Percentiles rank a stretch among this genome's conserved stretches.
Conservation (phyloP, 2,329 filamentous ascomycete genomes). For the Drechslera avenae region DNA sequence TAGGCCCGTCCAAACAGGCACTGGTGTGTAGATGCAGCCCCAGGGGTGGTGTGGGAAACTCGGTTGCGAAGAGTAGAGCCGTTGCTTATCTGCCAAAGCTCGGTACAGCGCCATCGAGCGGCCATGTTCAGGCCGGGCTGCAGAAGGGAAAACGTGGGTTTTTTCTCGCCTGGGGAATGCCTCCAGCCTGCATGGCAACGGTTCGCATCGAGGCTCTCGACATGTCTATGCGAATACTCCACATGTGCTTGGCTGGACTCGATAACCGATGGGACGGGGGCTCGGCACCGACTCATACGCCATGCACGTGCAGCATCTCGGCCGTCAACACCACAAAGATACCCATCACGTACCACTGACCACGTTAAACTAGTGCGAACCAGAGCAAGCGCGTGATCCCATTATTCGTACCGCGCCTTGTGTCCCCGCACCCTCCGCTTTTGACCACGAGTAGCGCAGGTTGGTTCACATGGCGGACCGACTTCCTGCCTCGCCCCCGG, state of each 20-base stretch:
- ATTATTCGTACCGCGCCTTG: conserved; percentile 2
- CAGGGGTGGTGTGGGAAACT: too few relatives aligned
- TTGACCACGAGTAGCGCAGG: conserved; percentile 2
- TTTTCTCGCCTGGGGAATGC: neutral
- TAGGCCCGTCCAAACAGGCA: too few relatives aligned
- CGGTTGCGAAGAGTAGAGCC: too few relatives aligned
- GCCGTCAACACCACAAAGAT: conserved; percentile 11
- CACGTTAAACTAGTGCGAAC: conserved; percentile 7
- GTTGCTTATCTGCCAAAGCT: too few relatives aligned
- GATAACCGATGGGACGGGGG: neutral
- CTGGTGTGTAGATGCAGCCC: too few relatives aligned
- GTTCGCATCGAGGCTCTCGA: neutral
- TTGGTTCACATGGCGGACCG: conserved; percentile 18
- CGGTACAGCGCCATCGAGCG: too few relatives aligned
- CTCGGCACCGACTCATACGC: conserved; percentile 12
- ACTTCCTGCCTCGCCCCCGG: conserved; percentile 8
- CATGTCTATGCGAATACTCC: neutral
- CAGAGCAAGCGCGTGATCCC: neutral
- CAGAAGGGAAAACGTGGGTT: neutral
- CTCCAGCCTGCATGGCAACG: neutral
- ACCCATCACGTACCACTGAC: conserved; percentile 3
- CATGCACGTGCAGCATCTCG: conserved; percentile 4
- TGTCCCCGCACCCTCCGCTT: conserved; percentile 12
- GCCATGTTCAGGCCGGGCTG: neutral
- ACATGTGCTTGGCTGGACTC: neutral